Base-by-base conservation (phyloP, 495 filamentous ascomycete species). In the Xylaria curta region DNA sequence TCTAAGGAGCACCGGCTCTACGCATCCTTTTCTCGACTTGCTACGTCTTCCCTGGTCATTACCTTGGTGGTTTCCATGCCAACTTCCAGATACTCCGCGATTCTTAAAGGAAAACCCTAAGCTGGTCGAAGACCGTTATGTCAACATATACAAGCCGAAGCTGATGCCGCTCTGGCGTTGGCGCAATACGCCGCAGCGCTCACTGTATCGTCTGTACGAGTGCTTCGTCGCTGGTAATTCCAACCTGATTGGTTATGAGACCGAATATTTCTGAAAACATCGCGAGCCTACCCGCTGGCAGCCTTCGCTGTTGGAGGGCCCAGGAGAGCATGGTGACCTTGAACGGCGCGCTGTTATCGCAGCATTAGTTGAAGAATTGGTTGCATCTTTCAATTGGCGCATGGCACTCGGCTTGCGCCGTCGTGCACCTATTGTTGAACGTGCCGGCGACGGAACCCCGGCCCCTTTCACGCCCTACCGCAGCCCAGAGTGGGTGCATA, bases 201-300 rank as follows among this genome's bases (percentile, higher is more conserved):
- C 78, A 2, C 47, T 83, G 10, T 85, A 84, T 71, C 81, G 82
- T 3, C 69, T 84, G 12, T 84, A 84, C 31, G 82, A 84, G 53
- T 62, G 74, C 6, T 69, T 79, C 15, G 69, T 77, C 4, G 75
- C 82, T 10, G 71, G 76, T 15, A 62, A 70, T 1, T 78, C 78
- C 46, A 69, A 40, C 21, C 56, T 75, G 13, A 74, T 82, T 36
- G 79, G 79, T 7, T 73, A 61, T 19, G 81, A 85, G 62, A 75
- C 73, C 6, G 81, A 83, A 61, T 84, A 84, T 58, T 81, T 84
- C 66, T 85, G 69, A 44, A 71, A 74, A 44, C 65, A 67, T n/a
- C 80, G 69, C 21, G 81, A 75, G 62, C 63, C 60, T 7, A 28
- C 68, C 4, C 49, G 36, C 28, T 83, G 81, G 81, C 70, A 61